Evolutionary conservation across 2,329 filamentous ascomycete genomes (phyloP), one percentile per base, ranked within the genome.

Genomic region (Leptoxyphium fumago): DNA sequence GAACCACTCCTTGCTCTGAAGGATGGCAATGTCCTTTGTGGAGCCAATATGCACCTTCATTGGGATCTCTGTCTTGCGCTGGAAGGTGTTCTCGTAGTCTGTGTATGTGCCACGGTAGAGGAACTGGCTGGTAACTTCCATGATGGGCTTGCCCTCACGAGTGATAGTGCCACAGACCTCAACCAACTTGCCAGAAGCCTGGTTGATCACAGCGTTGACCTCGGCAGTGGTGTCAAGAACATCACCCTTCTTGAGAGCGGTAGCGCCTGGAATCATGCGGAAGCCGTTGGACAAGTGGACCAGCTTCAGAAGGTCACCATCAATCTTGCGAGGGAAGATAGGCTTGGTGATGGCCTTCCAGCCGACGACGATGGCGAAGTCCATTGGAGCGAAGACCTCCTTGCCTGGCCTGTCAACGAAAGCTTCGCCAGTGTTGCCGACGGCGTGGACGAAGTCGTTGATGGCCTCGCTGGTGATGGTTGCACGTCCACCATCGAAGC

Each of bases 111-210:
- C 91, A 41, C 93, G 82, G 73, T 98, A 98, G 57, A 98, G 66
- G 75, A 98, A 98, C 64, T 98, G 91, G 49, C 87, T 95, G 10
- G 88, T 96, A 26, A 98, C 91, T 61, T 98, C 87, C 91, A 98
- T 98, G 50, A 98, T 86, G 5, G 87, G 74, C 62, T 84, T 66
- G 21, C 82, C 82, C 43, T 88, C 78, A 38, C 91, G 82, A 43
- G 76, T 82, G 57, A 98, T 94, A 5, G 91, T 98, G 49, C 91
- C 91, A 58, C 88, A 95, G n/a, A 98, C 89, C 66, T 98, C 93
- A 14, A 98, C 93, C 88, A 98, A 95, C 74, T 98, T 98, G 40
- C 91, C 91, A 47, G 91, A 87, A 11, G 94, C 87, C 64, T 98
- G 88, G 69, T 96, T 98, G 70, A 98, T 82, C 57, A 98, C 87